Evolutionary conservation across 495 filamentous ascomycete genomes (phyloP).

Genomic region (Penicillium samsonianum): DNA sequence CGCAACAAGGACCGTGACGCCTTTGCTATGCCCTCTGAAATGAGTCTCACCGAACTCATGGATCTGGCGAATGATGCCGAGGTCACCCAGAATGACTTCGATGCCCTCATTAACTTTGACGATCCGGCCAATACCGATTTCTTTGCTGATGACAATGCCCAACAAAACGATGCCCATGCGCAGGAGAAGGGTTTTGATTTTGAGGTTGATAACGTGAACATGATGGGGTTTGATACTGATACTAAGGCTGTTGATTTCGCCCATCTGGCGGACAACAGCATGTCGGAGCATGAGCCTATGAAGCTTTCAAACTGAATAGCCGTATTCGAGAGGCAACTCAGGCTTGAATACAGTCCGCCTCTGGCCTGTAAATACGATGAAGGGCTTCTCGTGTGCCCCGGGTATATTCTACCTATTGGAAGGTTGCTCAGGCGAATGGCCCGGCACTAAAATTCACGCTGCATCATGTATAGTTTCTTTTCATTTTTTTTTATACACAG

Average conservation of each 20-base stretch:
- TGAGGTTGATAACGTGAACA: slow-evolving; percentile 29
- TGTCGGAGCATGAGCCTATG: background rate
- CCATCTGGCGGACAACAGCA: slow-evolving; percentile 21
- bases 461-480: slow-evolving; percentile 13
- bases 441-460: slow-evolving; percentile 1
- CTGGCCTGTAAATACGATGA: background rate
- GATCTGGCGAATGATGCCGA: slow-evolving; percentile 51
- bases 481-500: slow-evolving; percentile 5
- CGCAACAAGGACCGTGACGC: slow-evolving; percentile 26
- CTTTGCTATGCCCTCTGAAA: slow-evolving; percentile 39
- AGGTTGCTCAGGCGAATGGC: background rate
- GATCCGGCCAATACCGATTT: slow-evolving; percentile 42
- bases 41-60: slow-evolving; percentile 50
- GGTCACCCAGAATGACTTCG: slow-evolving; percentile 53
- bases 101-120: slow-evolving; percentile 52
- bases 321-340: background rate
- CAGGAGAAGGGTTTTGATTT: slow-evolving; percentile 31
- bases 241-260: slow-evolving; percentile 34
- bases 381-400: background rate
- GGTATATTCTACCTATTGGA: background rate
- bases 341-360: background rate
- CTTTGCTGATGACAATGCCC: slow-evolving; percentile 33
- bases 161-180: slow-evolving; percentile 7
- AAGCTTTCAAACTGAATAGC: background rate
- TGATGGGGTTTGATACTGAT: slow-evolving; percentile 35